Evolutionary conservation across 768 basidiomycete species (phyloP).

Genomic region (Suillus ampliporus): DNA sequence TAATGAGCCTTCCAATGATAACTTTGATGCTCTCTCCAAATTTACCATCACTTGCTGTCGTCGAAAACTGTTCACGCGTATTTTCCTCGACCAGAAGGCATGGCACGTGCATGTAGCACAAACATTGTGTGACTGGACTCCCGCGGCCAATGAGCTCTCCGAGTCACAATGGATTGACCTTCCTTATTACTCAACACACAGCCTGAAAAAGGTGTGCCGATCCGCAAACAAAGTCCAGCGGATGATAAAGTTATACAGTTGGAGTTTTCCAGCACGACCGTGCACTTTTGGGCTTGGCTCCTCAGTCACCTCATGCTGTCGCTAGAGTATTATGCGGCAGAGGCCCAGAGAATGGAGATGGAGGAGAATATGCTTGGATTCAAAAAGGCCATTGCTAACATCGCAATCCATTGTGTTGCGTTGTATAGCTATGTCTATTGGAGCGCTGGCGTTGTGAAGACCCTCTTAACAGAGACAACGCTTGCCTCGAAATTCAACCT

Average conservation of each 20-base stretch:
- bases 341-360: background rate
- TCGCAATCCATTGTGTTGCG: background rate
- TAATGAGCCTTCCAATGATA: background rate
- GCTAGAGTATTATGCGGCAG: background rate
- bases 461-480: background rate
- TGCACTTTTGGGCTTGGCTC: background rate
- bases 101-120: background rate
- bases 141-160: background rate
- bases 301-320: background rate
- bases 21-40: background rate
- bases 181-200: background rate
- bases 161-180: background rate
- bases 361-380: background rate
- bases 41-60: background rate
- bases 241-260: background rate
- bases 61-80: background rate
- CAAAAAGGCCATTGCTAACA: background rate
- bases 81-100: background rate
- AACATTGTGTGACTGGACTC: background rate
- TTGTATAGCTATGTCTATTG: constrained; percentile 2
- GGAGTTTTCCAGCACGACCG: background rate
- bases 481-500: background rate
- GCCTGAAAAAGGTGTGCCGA: background rate
- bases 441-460: background rate
- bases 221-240: background rate